Evolutionary conservation across 106 monocot species (phyloP).

Genomic region (Alisma plantagoaquatica): DNA sequence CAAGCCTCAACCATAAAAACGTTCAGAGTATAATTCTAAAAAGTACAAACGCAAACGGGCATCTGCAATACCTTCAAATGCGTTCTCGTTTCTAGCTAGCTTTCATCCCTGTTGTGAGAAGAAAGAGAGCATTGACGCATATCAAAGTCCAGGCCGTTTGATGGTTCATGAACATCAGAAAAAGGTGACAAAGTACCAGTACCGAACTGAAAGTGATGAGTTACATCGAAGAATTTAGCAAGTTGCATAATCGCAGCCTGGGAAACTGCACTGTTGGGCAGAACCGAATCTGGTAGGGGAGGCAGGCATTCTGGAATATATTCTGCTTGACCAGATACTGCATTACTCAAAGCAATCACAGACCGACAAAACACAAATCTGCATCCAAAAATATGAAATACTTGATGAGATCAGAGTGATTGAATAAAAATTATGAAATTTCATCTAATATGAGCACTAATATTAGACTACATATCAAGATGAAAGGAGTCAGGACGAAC

Average conservation of each 20-base stretch:
- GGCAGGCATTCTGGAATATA: conserved; percentile 66
- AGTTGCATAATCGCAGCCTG: conserved; percentile 37
- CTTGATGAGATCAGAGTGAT: not conserved
- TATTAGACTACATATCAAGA: no score
- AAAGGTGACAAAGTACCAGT: no score
- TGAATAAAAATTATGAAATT: not conserved
- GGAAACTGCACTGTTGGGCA: conserved; percentile 28
- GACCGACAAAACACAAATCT: conserved; percentile 85
- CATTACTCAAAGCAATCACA: conserved; percentile 34
- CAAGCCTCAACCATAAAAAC: no score
- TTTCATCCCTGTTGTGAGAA: no score
- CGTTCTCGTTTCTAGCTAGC: no score
- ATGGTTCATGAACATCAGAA: no score
- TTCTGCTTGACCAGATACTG: conserved; percentile 26
- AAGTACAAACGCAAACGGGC: no score
- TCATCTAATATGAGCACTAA: not conserved
- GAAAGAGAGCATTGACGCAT: no score
- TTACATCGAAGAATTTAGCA: conserved; percentile 37
- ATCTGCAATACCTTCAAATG: no score
- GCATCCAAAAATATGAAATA: conserved; percentile 1
- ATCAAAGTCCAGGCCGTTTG: no score
- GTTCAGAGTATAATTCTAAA: no score
- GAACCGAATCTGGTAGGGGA: conserved; percentile 44
- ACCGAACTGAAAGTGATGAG: conserved; percentile 46
- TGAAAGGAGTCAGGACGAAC: not conserved